These are phyloP conservation scores for Kwoniella botswanensis DNA, from an alignment of 768 basidiomycete genomes.

Conservation along the genomic window DNA sequence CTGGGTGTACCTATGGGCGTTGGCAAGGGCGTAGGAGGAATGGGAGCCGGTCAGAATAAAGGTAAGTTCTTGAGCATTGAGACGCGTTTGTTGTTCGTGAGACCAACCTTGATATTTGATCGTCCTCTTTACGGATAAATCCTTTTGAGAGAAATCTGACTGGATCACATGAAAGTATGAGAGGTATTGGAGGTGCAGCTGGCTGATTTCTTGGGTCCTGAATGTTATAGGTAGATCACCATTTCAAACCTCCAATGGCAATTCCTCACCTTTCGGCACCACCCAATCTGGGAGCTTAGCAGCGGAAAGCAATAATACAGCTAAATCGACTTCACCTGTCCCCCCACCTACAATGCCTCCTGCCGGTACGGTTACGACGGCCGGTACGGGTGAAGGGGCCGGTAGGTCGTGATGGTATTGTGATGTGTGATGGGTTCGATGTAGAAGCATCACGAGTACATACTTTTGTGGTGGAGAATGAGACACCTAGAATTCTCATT, in stretches of 20 bases:
- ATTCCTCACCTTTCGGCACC: neutral
- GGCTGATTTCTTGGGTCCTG: no score
- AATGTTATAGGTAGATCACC: constrained; percentile 13
- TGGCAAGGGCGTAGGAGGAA: constrained; percentile 2
- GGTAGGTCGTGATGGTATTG: constrained; percentile 1
- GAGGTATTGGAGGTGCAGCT: no score
- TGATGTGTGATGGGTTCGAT: neutral
- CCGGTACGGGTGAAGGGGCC: constrained; percentile 7
- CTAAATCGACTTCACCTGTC: constrained; percentile 7
- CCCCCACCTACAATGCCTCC: neutral
- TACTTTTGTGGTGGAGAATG: no score
- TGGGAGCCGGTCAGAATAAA: neutral
- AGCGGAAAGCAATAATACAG: neutral
- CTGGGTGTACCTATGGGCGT: constrained; percentile 20
- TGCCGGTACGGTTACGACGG: constrained; percentile 10
- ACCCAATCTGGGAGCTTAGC: neutral
- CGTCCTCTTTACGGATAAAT: neutral
- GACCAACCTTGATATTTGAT: neutral
- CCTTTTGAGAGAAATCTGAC: neutral
- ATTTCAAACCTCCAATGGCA: neutral
- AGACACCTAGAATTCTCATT: no score
- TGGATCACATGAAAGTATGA: neutral
- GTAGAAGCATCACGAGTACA: no score
- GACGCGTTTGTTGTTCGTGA: no score
- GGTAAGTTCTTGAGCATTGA: neutral